Evolutionary conservation across 306 rosid species (phyloP), one percentile per base, ranked within the genome.

Genomic region (Quercus alba): DNA sequence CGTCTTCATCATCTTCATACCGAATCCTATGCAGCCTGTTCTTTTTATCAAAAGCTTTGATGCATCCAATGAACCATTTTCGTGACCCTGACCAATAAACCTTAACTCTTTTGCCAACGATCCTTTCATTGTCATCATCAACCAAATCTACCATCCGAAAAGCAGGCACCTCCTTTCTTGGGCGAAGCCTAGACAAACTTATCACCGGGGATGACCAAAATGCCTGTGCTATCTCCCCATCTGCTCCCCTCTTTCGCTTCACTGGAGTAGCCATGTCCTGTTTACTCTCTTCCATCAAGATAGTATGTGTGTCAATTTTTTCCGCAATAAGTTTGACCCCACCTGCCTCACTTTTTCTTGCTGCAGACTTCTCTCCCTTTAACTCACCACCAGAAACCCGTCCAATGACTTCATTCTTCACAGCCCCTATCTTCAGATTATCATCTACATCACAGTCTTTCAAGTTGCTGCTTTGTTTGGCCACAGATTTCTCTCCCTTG

Each of bases 81-180:
- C 72, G 72, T 35, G 72, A 67, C 20, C 72, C 72, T 17, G 72
- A 67, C 72, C 72, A 67, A 46, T 67, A 67, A 67, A 67, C 72
- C 72, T 67, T 67, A 33, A 67, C 72, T 67, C 25, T 67, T 67
- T 67, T 67, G 72, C 72, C 72, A 67, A 67, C 44, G 8, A 67
- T 35, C 51, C 46, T 67, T 19, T 35, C 72, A 33, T 67, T 67
- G 35, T 67, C 72, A 18, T 33, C 51, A 8, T 67, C 72, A 14
- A 17, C 51, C 72, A 67, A 67, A 67, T 67, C 72, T 33, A 67
- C 52, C 52, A 67, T 31, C 49, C 72, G 72, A 23, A 67, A 67
- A 67, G 72, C 72, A 18, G 52, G 72, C 52, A 33, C 51, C 25
- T 67, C 72, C 72, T 67, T 67, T 17, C 72, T 67, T 67, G 72